Percentiles rank a stretch among this genome's conserved stretches.
Evolutionary conservation across 345 rosid species (phyloP).

Genomic region (Ceriops tagal): DNA sequence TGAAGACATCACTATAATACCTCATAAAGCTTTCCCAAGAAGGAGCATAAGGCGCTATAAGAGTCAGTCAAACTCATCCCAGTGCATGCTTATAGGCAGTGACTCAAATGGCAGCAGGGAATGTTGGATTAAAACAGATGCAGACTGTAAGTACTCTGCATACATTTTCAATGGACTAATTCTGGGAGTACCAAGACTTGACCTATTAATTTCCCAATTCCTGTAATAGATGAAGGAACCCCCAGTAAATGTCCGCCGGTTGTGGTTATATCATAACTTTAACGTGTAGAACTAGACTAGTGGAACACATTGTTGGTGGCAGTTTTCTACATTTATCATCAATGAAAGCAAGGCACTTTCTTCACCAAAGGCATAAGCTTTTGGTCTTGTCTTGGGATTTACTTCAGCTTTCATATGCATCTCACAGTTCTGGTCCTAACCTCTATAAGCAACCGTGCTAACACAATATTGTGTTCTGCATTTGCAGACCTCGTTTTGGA

Average conservation of each 20-base stretch:
- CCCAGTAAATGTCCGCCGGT: background rate
- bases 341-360: background rate
- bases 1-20: constrained; percentile 40
- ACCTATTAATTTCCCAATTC: background rate
- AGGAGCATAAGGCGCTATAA: constrained; percentile 36
- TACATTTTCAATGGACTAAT: too few species aligned
- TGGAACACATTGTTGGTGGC: background rate
- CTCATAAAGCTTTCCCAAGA: constrained; percentile 33
- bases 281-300: background rate
- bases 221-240: background rate
- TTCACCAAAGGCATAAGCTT: too few species aligned
- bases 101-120: constrained; percentile 66
- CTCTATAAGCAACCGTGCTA: background rate
- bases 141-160: constrained; percentile 59
- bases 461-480: constrained; percentile 17
- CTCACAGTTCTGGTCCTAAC: background rate
- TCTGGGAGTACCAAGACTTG: too few species aligned
- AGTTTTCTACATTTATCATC: background rate
- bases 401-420: background rate
- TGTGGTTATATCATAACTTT: too few species aligned
- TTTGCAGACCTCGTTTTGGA: constrained; percentile 68
- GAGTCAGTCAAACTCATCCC: constrained; percentile 49
- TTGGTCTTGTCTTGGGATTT: too few species aligned
- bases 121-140: constrained; percentile 81
- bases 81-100: constrained; percentile 31